These are phyloP conservation scores for Alectoria sarmentosa DNA, from an alignment of 495 filamentous ascomycete species.

Conservation along the genomic window DNA sequence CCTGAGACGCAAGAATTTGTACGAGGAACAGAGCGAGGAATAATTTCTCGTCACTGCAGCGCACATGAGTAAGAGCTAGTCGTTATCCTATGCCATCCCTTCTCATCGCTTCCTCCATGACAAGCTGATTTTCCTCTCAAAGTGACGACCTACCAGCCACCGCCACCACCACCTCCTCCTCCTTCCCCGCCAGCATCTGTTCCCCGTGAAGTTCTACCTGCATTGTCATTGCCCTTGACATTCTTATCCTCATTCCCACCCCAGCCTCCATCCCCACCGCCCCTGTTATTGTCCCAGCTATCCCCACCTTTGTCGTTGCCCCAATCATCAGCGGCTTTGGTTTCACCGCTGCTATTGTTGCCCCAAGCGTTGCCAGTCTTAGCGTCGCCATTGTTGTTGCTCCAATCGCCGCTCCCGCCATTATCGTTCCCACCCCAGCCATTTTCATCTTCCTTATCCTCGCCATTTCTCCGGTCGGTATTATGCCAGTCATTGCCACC, in stretches of 20 bases:
- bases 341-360: neutral
- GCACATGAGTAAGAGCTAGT: neutral
- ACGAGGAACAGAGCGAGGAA: neutral
- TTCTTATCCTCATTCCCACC: neutral
- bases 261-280: neutral
- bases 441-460: slow-evolving; percentile 10
- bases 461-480: neutral
- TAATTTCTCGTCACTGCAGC: neutral
- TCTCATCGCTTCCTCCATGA: neutral
- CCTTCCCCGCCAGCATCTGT: neutral
- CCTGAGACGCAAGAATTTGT: neutral
- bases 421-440: neutral
- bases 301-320: neutral
- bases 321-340: neutral
- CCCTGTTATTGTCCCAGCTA: neutral
- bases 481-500: slow-evolving; percentile 5
- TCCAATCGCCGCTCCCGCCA: neutral
- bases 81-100: neutral
- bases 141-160: neutral
- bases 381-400: neutral
- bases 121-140: neutral
- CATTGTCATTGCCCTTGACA: neutral
- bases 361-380: neutral
- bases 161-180: neutral
- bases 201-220: neutral